Evolutionary conservation across 345 rosid species (phyloP).

Genomic region (Euphorbia pulcherrima): DNA sequence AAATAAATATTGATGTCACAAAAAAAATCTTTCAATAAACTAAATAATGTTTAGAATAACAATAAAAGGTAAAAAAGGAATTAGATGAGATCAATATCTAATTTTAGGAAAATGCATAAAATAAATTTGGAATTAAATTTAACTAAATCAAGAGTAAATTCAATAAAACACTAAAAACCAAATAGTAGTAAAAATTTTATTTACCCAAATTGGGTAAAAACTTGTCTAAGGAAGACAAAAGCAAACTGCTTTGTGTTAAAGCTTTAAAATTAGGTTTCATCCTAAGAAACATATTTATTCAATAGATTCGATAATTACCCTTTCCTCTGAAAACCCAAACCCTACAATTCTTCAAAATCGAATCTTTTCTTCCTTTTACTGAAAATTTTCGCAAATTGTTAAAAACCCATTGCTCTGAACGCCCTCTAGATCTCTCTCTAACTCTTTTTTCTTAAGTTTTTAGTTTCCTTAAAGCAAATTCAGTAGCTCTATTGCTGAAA

Average conservation of each 20-base stretch:
- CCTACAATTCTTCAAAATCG: conserved; percentile 23
- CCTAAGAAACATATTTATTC: conserved; percentile 1
- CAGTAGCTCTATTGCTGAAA: conserved; percentile 4
- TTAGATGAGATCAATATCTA: no score
- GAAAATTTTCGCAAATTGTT: not conserved
- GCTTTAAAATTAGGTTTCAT: conserved; percentile 22
- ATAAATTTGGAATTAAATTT: no score
- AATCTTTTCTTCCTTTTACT: conserved; percentile 15
- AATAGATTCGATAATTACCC: no score
- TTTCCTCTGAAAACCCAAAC: conserved; percentile 28
- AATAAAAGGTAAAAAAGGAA: no score
- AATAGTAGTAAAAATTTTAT: no score
- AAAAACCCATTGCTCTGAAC: conserved; percentile 7
- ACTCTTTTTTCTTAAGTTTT: conserved; percentile 14
- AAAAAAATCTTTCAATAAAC: no score
- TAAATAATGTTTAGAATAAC: no score
- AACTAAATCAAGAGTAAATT: no score
- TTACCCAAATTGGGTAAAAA: conserved; percentile 10
- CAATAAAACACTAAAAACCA: no score
- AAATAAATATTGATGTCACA: no score
- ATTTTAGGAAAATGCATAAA: no score
- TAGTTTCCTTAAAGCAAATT: conserved; percentile 3
- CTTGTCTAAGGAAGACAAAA: not conserved
- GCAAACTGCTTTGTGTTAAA: conserved; percentile 16
- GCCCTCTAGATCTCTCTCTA: conserved; percentile 20